Evolutionary conservation across 2,329 filamentous ascomycete genomes (phyloP).

Genomic region (Lasiodiplodia hormozganensis): DNA sequence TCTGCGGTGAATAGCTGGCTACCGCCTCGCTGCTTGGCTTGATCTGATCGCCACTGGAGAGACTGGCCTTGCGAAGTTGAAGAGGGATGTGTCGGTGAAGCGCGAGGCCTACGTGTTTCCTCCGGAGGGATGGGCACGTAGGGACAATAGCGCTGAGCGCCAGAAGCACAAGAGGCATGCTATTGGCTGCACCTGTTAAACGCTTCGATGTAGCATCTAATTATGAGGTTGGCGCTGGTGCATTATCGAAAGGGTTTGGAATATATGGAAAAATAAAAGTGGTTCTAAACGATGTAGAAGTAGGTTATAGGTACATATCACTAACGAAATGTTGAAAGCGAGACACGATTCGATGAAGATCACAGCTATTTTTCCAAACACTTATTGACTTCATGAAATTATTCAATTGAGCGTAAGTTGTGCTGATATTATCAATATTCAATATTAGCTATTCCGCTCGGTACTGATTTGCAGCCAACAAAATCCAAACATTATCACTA

Average conservation of each 20-base stretch:
- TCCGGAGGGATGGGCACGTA: neutral
- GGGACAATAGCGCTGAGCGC: slow-evolving; percentile 14
- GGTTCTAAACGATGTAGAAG: neutral
- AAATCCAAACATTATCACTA: too few species aligned
- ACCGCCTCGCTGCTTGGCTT: slow-evolving; percentile 45
- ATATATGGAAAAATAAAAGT: neutral
- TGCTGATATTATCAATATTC: too few species aligned
- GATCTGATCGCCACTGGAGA: slow-evolving; percentile 41
- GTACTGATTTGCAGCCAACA: too few species aligned
- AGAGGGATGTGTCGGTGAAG: slow-evolving; percentile 8
- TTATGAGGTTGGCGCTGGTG: neutral
- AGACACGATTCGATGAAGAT: neutral
- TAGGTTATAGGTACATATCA: too few species aligned
- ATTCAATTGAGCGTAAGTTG: too few species aligned
- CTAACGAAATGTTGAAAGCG: neutral
- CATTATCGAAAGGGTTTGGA: neutral
- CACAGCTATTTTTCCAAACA: neutral
- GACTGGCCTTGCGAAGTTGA: slow-evolving; percentile 24
- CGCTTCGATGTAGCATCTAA: neutral
- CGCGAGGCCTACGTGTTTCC: slow-evolving; percentile 21
- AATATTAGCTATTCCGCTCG: too few species aligned
- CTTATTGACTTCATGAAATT: too few species aligned
- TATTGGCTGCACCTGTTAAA: slow-evolving; percentile 24
- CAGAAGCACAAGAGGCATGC: slow-evolving; percentile 24
- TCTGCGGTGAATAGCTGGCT: slow-evolving; percentile 35